phyloP scores from a whole-genome alignment of 2,329 filamentous ascomycete genomes.

The Colletotrichum trifolii region DNA sequence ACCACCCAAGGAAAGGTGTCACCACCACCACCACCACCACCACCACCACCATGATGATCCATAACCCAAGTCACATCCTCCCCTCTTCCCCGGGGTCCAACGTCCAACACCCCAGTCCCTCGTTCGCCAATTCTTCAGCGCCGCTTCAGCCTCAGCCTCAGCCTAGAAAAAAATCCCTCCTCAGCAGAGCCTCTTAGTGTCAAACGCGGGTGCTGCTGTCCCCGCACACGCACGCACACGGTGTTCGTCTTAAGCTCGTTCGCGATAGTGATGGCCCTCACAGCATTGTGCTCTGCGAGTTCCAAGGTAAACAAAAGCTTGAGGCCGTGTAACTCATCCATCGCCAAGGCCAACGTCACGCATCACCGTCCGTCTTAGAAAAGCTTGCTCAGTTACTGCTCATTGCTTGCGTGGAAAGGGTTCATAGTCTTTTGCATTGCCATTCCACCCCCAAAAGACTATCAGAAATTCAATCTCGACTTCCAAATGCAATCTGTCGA shows the following conservation, averaged over 20 bases:
- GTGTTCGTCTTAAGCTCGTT: constrained; percentile 22
- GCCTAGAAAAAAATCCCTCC: neutral
- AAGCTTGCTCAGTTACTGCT: too few relatives aligned
- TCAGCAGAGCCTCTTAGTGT: too few relatives aligned
- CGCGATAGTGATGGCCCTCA: neutral
- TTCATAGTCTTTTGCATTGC: constrained; percentile 19
- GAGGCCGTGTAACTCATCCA: too few relatives aligned
- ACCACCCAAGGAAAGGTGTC: constrained; percentile 28
- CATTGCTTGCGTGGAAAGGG: too few relatives aligned
- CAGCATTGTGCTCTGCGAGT: neutral
- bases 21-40: constrained; percentile 15
- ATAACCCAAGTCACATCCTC: neutral
- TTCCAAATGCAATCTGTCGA: constrained; percentile 29
- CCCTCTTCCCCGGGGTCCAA: constrained; percentile 14
- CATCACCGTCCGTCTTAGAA: too few relatives aligned
- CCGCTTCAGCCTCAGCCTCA: constrained; percentile 15
- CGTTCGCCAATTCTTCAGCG: constrained; percentile 26
- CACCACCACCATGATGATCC: constrained; percentile 2
- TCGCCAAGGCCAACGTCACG: too few relatives aligned
- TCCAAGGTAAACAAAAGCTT: neutral
- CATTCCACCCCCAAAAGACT: constrained; percentile 9
- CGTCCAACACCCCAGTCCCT: constrained; percentile 5
- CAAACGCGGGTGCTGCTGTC: neutral
- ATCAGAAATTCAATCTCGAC: constrained; percentile 16
- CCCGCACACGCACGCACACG: constrained; percentile 17